These are phyloP conservation scores for Decorospora gaudefroyi DNA, from an alignment of 2,329 filamentous ascomycete genomes.

Conservation along the genomic window DNA sequence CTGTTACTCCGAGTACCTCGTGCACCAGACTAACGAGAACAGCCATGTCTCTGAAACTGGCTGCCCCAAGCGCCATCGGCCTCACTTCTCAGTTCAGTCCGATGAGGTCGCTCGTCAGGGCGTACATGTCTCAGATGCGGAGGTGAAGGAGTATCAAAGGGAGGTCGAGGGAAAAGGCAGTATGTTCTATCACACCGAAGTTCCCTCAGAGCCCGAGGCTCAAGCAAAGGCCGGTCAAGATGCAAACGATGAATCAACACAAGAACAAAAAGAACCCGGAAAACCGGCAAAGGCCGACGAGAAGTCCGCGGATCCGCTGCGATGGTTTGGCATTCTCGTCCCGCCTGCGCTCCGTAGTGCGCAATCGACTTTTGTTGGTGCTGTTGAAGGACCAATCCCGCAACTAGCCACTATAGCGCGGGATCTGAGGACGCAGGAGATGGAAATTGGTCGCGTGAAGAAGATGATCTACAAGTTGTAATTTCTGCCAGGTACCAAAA, in stretches of 20 bases:
- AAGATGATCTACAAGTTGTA: conserved; percentile 52
- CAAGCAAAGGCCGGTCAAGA: neutral
- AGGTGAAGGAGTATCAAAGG: neutral
- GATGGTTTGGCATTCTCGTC: conserved; percentile 60
- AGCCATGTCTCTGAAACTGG: conserved; percentile 8
- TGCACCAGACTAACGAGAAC: neutral
- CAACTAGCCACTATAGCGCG: conserved; percentile 61
- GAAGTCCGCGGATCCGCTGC: conserved; percentile 57
- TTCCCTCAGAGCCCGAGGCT: neutral
- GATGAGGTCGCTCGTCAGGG: neutral
- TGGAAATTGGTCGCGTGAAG: conserved; percentile 64
- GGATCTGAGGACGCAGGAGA: conserved; percentile 68
- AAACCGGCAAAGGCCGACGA: conserved; percentile 2
- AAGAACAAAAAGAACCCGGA: conserved; percentile 1
- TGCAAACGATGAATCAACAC: neutral
- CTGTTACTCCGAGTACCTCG: neutral
- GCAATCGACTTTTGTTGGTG: conserved; percentile 62
- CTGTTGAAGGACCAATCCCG: conserved; percentile 63
- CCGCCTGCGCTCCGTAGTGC: conserved; percentile 58
- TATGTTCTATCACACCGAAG: neutral
- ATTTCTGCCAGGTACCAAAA: too few species aligned
- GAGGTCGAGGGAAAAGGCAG: neutral
- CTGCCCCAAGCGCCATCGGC: conserved; percentile 16
- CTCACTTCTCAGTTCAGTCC: conserved; percentile 7
- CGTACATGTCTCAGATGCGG: neutral